Percentiles rank a stretch among this genome's conserved stretches.
Evolutionary conservation across 2,329 filamentous ascomycete species (phyloP).

Genomic region (Nigrospora oryzae): DNA sequence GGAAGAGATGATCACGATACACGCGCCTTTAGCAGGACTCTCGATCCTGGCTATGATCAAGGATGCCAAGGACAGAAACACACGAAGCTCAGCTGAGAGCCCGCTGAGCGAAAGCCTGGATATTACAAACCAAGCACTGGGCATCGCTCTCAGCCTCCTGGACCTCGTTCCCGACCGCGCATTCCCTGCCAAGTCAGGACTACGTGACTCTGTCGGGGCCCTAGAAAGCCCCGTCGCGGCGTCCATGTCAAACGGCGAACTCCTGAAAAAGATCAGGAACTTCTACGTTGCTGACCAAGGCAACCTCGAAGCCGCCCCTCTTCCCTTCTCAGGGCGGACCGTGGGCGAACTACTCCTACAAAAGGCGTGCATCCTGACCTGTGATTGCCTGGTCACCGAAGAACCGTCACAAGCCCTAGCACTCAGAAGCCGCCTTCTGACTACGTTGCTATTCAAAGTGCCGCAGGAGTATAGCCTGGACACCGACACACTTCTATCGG

Average conservation of each 20-base stretch:
- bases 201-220: constrained; percentile 12
- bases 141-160: constrained; percentile 48
- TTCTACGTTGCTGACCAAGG: constrained; percentile 68
- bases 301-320: constrained; percentile 52
- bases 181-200: constrained; percentile 32
- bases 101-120: background rate
- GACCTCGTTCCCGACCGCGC: constrained; percentile 58
- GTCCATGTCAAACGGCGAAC: constrained; percentile 34
- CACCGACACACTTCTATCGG: constrained; percentile 36
- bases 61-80: constrained; percentile 33
- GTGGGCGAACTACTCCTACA: constrained; percentile 56
- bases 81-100: constrained; percentile 8
- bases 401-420: constrained; percentile 39
- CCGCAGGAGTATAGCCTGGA: constrained; percentile 35
- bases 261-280: constrained; percentile 50
- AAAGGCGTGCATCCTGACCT: constrained; percentile 46
- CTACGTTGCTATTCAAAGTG: constrained; percentile 46
- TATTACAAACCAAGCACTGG: constrained; percentile 25
- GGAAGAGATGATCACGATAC: constrained; percentile 87
- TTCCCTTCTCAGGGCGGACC: constrained; percentile 48
- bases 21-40: constrained; percentile 71
- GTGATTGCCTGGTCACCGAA: constrained; percentile 33
- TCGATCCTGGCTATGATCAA: constrained; percentile 54
- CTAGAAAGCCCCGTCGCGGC: constrained; percentile 17
- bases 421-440: constrained; percentile 50